A percentile compares a stretch with the other conserved stretches of the same genome.
phyloP scores from a whole-genome alignment of 805 yeast species.

The Hanseniaspora lindneri region DNA sequence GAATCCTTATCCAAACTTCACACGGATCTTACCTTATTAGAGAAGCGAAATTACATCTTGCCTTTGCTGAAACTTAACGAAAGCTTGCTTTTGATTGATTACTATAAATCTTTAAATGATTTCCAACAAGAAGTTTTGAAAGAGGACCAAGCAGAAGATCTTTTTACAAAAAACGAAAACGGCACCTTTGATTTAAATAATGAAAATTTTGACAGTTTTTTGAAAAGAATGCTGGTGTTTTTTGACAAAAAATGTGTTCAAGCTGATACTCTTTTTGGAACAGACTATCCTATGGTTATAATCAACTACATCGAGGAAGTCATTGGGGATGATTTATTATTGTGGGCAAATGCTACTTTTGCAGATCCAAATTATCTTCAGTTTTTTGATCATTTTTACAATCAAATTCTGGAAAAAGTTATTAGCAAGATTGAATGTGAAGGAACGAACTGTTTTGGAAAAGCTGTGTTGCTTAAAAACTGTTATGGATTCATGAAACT shows the following conservation, averaged over 20 bases:
- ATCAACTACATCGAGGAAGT: conserved; percentile 31
- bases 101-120: conserved; percentile 31
- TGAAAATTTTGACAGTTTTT: conserved; percentile 21
- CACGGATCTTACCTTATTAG: conserved; percentile 38
- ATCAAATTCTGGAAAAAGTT: conserved; percentile 16
- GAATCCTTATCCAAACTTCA: conserved; percentile 62
- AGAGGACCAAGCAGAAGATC: conserved; percentile 20
- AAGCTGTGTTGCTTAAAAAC: conserved; percentile 7
- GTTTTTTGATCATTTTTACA: conserved; percentile 29
- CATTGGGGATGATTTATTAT: conserved; percentile 30
- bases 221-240: conserved; percentile 25
- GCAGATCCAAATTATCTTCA: conserved; percentile 22
- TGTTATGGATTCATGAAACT: conserved; percentile 10
- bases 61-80: conserved; percentile 32
- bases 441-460: conserved; percentile 8
- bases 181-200: conserved; percentile 20
- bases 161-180: conserved; percentile 20
- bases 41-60: conserved; percentile 26
- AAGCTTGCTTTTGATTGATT: conserved; percentile 31
- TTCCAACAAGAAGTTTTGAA: conserved; percentile 25
- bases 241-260: conserved; percentile 30
- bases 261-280: conserved; percentile 32
- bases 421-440: conserved; percentile 6
- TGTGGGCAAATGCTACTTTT: conserved; percentile 24
- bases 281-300: conserved; percentile 31